Base-by-base conservation (phyloP, 306 rosid genomes). In the Cucumis hystrix region DNA sequence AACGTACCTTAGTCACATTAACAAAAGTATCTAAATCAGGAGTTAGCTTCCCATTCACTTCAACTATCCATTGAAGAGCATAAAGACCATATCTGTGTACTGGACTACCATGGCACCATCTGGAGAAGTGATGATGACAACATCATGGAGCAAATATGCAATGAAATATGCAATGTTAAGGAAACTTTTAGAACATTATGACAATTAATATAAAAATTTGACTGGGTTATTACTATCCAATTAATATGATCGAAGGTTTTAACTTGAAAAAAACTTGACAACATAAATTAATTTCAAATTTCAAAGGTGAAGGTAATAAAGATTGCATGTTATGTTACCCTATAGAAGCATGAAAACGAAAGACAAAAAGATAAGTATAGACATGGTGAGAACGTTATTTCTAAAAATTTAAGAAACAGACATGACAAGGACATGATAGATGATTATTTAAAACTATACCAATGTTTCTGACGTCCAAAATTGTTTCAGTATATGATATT, bases 21-120 rank as follows among this genome's bases (percentile, higher is more conserved):
- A 83, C 89, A 70, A 95, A 95, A 83, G 93, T 82, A 72, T 92
- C 96, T 87, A 95, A 79, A 89, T 88, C 84, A 66, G 97, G 96
- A 79, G 90, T 95, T 62, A 86, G 91, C 79, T 90, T 90, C 77
- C 97, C 98, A 80, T 95, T 95, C 56, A 95, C 79, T 85, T 95
- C 98, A 52, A 95, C 88, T 43, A 95, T 89, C 98, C 98, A 95
- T 81, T 89, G 98, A 79, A 92, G 98, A 69, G 97, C 97, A 82
- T 95, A 90, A 33, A 95, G 85, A 77, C 98, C 96, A 86, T 92
- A 95, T 86, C 97, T 90, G 84, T 95, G 92, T 23, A 79, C 97
- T 4, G 98, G 98, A 84, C 98, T 95, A 71, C 98, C 98, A 81
- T 92, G 96, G 80, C 97, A 89, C 96, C 96, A 88, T 91, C 97